Evolutionary conservation across 306 rosid genomes (phyloP).

Genomic region (Rosa rugosa): DNA sequence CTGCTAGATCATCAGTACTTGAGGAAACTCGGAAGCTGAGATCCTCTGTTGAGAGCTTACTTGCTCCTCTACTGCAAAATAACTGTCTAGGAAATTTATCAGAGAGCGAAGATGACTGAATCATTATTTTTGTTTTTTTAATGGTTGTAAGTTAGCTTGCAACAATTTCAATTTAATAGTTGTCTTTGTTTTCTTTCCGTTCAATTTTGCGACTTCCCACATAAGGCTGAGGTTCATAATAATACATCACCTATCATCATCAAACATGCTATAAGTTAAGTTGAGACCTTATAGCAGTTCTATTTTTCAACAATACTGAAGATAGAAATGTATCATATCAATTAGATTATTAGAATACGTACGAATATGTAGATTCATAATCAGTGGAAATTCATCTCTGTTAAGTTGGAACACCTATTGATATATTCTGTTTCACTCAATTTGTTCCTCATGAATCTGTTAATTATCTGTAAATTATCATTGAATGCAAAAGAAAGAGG

Average conservation of each 20-base stretch:
- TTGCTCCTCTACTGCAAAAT: conserved; percentile 59
- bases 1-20: conserved; percentile 49
- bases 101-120: conserved; percentile 35
- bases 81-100: conserved; percentile 33
- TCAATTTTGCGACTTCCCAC: conserved; percentile 1
- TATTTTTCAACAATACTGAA: neutral
- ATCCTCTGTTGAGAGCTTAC: conserved; percentile 53
- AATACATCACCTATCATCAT: neutral
- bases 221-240: neutral
- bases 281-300: neutral
- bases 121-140: conserved; percentile 2
- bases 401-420: neutral
- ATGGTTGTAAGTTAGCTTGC: conserved; percentile 32
- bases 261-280: too few relatives aligned
- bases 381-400: neutral
- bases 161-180: conserved; percentile 6
- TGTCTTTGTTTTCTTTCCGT: neutral
- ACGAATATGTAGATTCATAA: neutral
- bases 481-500: neutral
- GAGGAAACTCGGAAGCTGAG: conserved; percentile 67
- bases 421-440: neutral
- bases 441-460: neutral
- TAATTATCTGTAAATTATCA: neutral
- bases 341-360: neutral
- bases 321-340: neutral